Percentiles rank a stretch among this genome's conserved stretches.
These are phyloP conservation scores for Papilionanthe hybrid DNA, from an alignment of 116 monocot genomes.

Conservation along the genomic window DNA sequence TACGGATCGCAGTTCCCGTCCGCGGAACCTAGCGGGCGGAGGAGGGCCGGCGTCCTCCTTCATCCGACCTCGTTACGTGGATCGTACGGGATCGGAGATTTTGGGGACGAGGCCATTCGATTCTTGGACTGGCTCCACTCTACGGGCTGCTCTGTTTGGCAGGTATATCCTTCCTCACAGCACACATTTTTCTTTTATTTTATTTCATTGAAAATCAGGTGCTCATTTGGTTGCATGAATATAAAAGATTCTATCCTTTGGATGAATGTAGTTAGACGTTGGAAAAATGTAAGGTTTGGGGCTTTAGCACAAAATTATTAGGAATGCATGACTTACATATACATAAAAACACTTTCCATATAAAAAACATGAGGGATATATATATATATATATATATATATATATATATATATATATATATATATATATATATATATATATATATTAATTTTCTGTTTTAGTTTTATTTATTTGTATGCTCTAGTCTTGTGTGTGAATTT, in stretches of 20 bases:
- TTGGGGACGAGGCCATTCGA: conserved; percentile 66
- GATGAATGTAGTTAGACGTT: not conserved
- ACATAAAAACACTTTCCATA: no score
- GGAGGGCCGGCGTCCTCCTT: conserved; percentile 78
- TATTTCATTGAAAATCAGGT: not conserved
- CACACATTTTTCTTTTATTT: not conserved
- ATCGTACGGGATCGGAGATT: conserved; percentile 80
- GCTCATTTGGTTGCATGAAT: not conserved
- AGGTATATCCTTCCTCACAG: conserved; percentile 28
- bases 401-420: no score
- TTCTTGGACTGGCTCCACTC: conserved; percentile 85
- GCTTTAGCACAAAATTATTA: not conserved
- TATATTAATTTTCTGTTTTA: no score
- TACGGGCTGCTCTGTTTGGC: conserved; percentile 80
- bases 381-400: no score
- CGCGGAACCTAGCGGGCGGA: conserved; percentile 32
- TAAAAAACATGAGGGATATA: no score
- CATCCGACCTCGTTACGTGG: conserved; percentile 81
- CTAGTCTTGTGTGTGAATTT: no score
- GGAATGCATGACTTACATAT: no score
- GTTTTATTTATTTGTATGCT: no score
- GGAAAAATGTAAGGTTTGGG: not conserved
- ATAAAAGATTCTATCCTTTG: not conserved
- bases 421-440: no score
- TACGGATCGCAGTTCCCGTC: conserved; percentile 54